phyloP scores from a whole-genome alignment of 495 filamentous ascomycete genomes.

The Xylaria palmicola region DNA sequence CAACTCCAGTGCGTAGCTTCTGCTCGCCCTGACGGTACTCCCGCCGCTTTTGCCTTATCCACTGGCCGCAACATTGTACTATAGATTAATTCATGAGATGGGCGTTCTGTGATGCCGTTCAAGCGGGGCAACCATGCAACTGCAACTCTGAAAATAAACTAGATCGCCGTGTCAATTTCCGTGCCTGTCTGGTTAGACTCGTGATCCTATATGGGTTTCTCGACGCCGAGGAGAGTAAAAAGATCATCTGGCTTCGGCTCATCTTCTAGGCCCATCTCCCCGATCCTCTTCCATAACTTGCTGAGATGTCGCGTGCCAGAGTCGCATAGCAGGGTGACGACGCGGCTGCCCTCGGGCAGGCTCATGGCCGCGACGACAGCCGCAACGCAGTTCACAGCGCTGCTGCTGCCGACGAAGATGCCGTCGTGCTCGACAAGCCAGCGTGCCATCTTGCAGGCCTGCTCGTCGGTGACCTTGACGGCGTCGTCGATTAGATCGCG shows the following conservation, averaged over 20 bases:
- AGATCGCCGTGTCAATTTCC: not conserved
- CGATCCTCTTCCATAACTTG: slow-evolving; percentile 88
- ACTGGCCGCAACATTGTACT: not conserved
- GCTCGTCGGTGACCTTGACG: slow-evolving; percentile 84
- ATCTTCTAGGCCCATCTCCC: slow-evolving; percentile 62
- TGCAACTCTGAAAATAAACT: slow-evolving; percentile 2
- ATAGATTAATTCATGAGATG: slow-evolving; percentile 2
- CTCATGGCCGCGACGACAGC: slow-evolving; percentile 75
- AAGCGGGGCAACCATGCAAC: not conserved
- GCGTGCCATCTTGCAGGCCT: slow-evolving; percentile 88
- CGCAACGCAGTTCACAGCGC: slow-evolving; percentile 93
- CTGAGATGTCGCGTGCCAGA: slow-evolving; percentile 87
- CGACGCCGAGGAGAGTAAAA: slow-evolving; percentile 37
- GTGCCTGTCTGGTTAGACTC: not conserved
- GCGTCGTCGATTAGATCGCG: slow-evolving; percentile 84
- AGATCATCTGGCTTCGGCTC: slow-evolving; percentile 34
- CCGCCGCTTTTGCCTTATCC: not conserved
- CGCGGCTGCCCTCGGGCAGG: slow-evolving; percentile 64
- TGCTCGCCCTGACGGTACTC: not conserved
- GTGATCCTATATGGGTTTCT: slow-evolving; percentile 18
- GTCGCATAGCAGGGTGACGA: slow-evolving; percentile 93
- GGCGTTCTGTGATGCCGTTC: not conserved
- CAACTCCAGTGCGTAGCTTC: not conserved
- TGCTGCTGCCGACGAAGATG: slow-evolving; percentile 90
- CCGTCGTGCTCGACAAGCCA: slow-evolving; percentile 97